A percentile compares a stretch with the other conserved stretches of the same genome.
phyloP scores from a whole-genome alignment of 1,284 basidiomycete species.

The Macrocystidia cucumis region DNA sequence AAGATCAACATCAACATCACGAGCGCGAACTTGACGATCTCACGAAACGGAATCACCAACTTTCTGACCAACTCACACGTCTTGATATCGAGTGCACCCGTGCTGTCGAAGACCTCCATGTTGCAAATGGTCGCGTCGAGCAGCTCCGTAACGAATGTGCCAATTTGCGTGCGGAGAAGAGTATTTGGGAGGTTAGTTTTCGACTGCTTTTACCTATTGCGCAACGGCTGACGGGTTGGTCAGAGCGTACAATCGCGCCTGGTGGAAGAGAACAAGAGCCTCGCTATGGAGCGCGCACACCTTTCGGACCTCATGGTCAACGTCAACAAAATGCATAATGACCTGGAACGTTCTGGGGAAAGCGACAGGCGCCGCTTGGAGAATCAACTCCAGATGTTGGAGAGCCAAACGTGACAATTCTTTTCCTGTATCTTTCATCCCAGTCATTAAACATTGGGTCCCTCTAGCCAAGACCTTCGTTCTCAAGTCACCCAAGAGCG shows the following conservation, averaged over 20 bases:
- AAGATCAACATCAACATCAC: conserved; percentile 52
- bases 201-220: background rate
- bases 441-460: conserved; percentile 3
- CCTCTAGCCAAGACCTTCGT: conserved; percentile 62
- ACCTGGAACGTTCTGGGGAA: conserved; percentile 75
- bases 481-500: conserved; percentile 74
- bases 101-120: conserved; percentile 55
- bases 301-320: conserved; percentile 83
- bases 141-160: conserved; percentile 79
- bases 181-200: conserved; percentile 76
- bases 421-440: background rate
- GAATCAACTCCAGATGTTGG: conserved; percentile 70
- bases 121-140: conserved; percentile 53
- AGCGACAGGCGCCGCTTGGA: conserved; percentile 80
- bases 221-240: conserved; percentile 6
- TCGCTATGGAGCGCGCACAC: conserved; percentile 76
- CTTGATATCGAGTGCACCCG: conserved; percentile 61
- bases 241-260: conserved; percentile 74
- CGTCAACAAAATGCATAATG: conserved; percentile 84
- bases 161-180: conserved; percentile 86
- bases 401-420: conserved; percentile 62
- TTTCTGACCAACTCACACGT: conserved; percentile 60
- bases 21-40: conserved; percentile 55
- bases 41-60: conserved; percentile 55
- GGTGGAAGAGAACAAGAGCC: conserved; percentile 76